Conservation (phyloP, 108 stramenopile species). For the Nitzschia sp. region DNA sequence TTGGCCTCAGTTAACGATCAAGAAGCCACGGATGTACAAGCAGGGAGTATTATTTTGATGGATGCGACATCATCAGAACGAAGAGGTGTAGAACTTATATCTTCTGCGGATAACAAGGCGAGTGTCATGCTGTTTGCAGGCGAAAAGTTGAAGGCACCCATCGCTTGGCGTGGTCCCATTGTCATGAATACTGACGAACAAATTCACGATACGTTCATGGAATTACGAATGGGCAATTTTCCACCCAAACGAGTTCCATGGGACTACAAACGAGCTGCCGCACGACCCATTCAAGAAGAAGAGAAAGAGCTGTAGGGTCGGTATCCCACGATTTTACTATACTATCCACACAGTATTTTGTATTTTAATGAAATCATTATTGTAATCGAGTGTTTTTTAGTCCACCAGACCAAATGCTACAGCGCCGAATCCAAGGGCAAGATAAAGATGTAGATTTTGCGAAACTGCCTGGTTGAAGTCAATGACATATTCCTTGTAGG, state of each 20-base stretch:
- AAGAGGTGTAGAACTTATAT: background rate
- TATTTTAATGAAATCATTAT: too few species aligned
- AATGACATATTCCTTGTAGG: too few species aligned
- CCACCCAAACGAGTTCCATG: constrained; percentile 43
- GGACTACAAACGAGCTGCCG: constrained; percentile 42
- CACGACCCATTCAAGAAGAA: constrained; percentile 28
- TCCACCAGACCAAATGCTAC: too few species aligned
- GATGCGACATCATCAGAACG: constrained; percentile 18
- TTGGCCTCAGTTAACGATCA: constrained; percentile 25
- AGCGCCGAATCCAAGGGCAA: too few species aligned
- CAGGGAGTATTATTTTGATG: constrained; percentile 20
- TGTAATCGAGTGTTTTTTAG: too few species aligned
- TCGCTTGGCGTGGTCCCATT: constrained; percentile 55
- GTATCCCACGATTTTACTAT: too few species aligned
- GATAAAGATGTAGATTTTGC: too few species aligned
- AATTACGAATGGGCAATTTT: constrained; percentile 36
- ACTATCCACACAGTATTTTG: too few species aligned
- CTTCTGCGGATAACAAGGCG: constrained; percentile 8
- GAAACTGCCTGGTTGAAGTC: too few species aligned
- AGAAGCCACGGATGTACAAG: background rate
- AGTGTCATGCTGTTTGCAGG: constrained; percentile 45
- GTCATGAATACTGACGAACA: constrained; percentile 51
- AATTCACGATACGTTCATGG: constrained; percentile 35
- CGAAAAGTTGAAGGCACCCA: constrained; percentile 40
- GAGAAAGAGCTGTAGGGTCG: too few species aligned